Percentiles rank a stretch among this genome's conserved stretches.
Conservation (phyloP, 23 red algal species). For the Gracilaria gracilis region DNA sequence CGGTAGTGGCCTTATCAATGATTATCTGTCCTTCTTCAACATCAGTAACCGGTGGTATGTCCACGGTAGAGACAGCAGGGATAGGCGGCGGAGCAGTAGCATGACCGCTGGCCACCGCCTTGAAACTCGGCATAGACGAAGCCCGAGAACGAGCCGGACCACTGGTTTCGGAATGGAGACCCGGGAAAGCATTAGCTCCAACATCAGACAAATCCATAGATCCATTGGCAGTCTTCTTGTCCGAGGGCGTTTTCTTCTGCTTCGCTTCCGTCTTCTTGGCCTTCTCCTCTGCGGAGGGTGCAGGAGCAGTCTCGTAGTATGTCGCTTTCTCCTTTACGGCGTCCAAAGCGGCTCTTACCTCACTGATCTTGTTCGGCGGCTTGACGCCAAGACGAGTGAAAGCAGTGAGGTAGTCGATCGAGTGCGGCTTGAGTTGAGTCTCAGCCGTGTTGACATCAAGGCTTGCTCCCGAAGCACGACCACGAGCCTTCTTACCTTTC, state of each 20-base stretch:
- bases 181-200: conserved; percentile 37
- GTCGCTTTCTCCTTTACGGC: conserved; percentile 62
- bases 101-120: conserved; percentile 33
- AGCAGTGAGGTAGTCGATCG: conserved; percentile 71
- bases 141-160: conserved; percentile 38
- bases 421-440: conserved; percentile 62
- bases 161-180: conserved; percentile 11
- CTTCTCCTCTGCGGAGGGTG: conserved; percentile 66
- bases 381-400: conserved; percentile 67
- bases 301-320: conserved; percentile 62
- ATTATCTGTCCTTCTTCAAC: conserved; percentile 3
- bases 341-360: conserved; percentile 61
- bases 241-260: conserved; percentile 25
- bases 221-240: conserved; percentile 1
- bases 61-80: not conserved
- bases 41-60: conserved; percentile 1
- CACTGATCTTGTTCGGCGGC: conserved; percentile 68
- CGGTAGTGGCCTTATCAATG: not conserved
- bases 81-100: conserved; percentile 31
- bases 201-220: conserved; percentile 37
- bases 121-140: conserved; percentile 51
- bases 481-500: conserved; percentile 63
- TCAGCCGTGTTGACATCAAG: conserved; percentile 21
- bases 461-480: conserved; percentile 15
- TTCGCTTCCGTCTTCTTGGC: conserved; percentile 49